Conservation (phyloP, 2,329 filamentous ascomycete genomes). For the Nothomitra cinnamomea region DNA sequence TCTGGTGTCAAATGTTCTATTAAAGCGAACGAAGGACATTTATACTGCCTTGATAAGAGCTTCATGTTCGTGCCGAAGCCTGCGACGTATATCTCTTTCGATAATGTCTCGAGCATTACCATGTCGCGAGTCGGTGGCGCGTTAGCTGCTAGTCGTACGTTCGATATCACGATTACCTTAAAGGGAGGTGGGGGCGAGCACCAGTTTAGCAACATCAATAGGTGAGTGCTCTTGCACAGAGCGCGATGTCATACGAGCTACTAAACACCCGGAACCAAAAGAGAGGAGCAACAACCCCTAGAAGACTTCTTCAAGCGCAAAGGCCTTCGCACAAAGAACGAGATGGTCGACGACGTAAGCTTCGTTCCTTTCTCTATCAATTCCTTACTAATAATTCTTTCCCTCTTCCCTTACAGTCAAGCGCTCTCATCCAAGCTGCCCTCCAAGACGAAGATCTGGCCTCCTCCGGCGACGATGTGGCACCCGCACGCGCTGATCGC, state of each 20-base stretch:
- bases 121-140: constrained; percentile 93
- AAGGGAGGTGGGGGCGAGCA: constrained; percentile 77
- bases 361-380: constrained; percentile 14
- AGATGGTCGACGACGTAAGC: constrained; percentile 88
- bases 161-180: constrained; percentile 87
- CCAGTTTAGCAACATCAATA: constrained; percentile 98
- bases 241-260: not conserved
- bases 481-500: constrained; percentile 52
- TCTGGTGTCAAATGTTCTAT: constrained; percentile 98
- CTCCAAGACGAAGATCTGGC: constrained; percentile 71
- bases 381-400: constrained; percentile 11
- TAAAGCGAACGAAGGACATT: constrained; percentile 94
- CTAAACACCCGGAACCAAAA: constrained; percentile 13
- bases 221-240: constrained; percentile 26
- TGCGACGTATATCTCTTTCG: constrained; percentile 90
- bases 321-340: constrained; percentile 90
- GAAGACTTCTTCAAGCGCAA: constrained; percentile 97
- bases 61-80: constrained; percentile 99
- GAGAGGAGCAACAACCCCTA: constrained; percentile 87
- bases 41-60: constrained; percentile 94
- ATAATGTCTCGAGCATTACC: constrained; percentile 78
- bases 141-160: constrained; percentile 83
- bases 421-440: constrained; percentile 55
- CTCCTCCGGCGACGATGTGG: constrained; percentile 69
- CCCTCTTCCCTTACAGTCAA: constrained; percentile 24